Percentiles rank a stretch among this genome's conserved stretches.
Evolutionary conservation across 2,329 filamentous ascomycete genomes (phyloP).

Genomic region (Epichloe hybrida): DNA sequence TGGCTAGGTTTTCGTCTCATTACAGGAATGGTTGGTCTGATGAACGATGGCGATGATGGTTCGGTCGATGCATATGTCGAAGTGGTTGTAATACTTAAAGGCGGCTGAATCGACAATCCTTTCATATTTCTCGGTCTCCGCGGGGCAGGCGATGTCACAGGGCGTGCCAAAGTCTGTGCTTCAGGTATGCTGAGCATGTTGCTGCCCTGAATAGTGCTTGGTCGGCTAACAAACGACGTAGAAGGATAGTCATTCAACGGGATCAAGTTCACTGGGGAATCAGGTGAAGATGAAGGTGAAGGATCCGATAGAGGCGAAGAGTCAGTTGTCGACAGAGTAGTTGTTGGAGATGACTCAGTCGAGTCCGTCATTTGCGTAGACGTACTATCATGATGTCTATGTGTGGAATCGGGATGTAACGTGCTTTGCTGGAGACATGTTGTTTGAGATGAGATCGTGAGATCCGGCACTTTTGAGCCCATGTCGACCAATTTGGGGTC

Average conservation of each 20-base stretch:
- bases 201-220: conserved; percentile 15
- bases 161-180: conserved; percentile 32
- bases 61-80: conserved; percentile 44
- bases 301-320: conserved; percentile 82
- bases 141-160: conserved; percentile 55
- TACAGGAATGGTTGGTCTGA: conserved; percentile 61
- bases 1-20: conserved; percentile 65
- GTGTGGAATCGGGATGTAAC: conserved; percentile 35
- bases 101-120: conserved; percentile 65
- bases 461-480: conserved; percentile 25
- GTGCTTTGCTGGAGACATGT: conserved; percentile 25
- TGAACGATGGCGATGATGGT: conserved; percentile 62
- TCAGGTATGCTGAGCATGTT: conserved; percentile 29
- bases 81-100: conserved; percentile 31
- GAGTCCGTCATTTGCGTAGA: conserved; percentile 71
- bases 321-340: conserved; percentile 83
- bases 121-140: conserved; percentile 72
- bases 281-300: conserved; percentile 82
- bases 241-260: conserved; percentile 56
- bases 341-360: conserved; percentile 88
- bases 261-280: conserved; percentile 67
- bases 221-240: conserved; percentile 38
- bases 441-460: conserved; percentile 23
- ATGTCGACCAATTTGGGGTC: conserved; percentile 39
- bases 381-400: conserved; percentile 64